phyloP scores from a whole-genome alignment of 2,329 filamentous ascomycete genomes.

The Alternaria conjuncta region DNA sequence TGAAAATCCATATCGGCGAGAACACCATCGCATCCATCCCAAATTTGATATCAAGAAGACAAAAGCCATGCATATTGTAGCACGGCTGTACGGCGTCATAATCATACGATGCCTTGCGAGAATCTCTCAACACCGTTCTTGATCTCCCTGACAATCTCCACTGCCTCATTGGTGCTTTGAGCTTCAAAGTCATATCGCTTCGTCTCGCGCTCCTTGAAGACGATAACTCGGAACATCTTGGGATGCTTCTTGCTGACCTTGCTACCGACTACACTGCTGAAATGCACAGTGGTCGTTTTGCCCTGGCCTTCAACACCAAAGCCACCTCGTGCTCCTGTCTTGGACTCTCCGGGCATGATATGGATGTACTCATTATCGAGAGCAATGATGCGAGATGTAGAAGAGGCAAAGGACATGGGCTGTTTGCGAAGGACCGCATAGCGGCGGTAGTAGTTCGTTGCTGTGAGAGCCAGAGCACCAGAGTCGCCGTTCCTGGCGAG shows the following conservation, averaged over 20 bases:
- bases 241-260: constrained; percentile 82
- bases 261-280: constrained; percentile 80
- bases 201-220: constrained; percentile 76
- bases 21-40: background rate
- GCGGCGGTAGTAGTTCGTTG: constrained; percentile 65
- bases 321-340: constrained; percentile 54
- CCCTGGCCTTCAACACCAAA: constrained; percentile 51
- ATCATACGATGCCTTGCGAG: constrained; percentile 53
- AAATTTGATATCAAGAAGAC: background rate
- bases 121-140: constrained; percentile 77
- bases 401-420: constrained; percentile 78
- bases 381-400: constrained; percentile 76
- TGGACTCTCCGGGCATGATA: constrained; percentile 70
- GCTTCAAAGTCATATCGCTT: constrained; percentile 88
- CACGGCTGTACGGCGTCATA: no score
- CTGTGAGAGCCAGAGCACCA: constrained; percentile 45
- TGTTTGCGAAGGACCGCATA: constrained; percentile 84
- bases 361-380: constrained; percentile 89
- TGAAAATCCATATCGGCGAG: background rate
- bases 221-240: constrained; percentile 78
- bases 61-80: background rate
- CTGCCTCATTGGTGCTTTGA: constrained; percentile 72
- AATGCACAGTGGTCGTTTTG: constrained; percentile 82
- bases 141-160: constrained; percentile 79
- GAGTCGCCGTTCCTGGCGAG: constrained; percentile 66